A percentile compares a stretch with the other conserved stretches of the same genome.
These are phyloP conservation scores for Fomitopsis serialis DNA, from an alignment of 768 basidiomycete species.

Conservation along the genomic window DNA sequence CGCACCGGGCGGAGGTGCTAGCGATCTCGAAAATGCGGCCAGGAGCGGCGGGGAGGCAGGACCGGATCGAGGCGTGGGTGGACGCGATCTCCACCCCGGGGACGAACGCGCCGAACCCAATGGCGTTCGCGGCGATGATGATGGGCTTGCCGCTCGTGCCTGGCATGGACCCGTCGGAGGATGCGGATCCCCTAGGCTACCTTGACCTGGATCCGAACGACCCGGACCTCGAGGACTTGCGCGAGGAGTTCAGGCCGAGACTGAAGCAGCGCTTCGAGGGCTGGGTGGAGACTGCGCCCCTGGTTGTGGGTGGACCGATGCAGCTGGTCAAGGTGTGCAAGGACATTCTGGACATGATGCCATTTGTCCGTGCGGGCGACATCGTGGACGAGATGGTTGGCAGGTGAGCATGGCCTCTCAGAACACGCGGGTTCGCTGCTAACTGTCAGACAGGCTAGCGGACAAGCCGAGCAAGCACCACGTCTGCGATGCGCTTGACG, in stretches of 20 bases:
- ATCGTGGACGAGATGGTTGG: conserved; percentile 50
- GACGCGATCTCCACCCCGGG: conserved; percentile 40
- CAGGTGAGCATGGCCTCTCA: conserved; percentile 32
- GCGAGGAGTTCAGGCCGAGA: conserved; percentile 56
- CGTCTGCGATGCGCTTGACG: conserved; percentile 46
- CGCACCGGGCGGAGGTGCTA: conserved; percentile 34
- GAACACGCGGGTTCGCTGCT: not conserved
- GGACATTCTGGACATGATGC: conserved; percentile 48
- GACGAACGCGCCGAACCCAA: conserved; percentile 35
- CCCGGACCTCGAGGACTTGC: conserved; percentile 52
- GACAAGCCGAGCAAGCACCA: conserved; percentile 51
- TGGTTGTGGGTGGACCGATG: conserved; percentile 33
- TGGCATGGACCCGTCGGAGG: conserved; percentile 34
- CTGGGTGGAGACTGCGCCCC: conserved; percentile 41
- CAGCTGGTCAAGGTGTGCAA: conserved; percentile 37
- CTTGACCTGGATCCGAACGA: conserved; percentile 48
- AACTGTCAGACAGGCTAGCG: conserved; percentile 32
- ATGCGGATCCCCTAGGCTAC: conserved; percentile 42
- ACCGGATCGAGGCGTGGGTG: conserved; percentile 48
- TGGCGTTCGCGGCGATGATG: conserved; percentile 64
- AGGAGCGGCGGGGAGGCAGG: conserved; percentile 34
- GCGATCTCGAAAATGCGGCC: conserved; percentile 40
- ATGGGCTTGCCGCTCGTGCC: conserved; percentile 44
- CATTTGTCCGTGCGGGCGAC: conserved; percentile 46
- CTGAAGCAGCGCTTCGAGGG: conserved; percentile 52